These are phyloP conservation scores for Cladorrhinum samala DNA, from an alignment of 495 filamentous ascomycete species.

Conservation along the genomic window DNA sequence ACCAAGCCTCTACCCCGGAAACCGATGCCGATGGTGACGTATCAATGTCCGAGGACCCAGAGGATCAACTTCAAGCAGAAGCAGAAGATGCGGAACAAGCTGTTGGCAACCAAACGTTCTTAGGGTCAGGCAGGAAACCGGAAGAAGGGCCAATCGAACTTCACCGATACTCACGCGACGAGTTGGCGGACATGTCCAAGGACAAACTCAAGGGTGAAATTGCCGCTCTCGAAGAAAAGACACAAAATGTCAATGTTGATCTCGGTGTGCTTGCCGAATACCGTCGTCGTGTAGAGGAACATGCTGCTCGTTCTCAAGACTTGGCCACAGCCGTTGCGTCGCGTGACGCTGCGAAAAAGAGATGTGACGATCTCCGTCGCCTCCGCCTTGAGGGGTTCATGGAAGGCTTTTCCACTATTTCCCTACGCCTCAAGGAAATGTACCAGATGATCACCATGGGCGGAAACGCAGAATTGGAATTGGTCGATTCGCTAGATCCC, in stretches of 20 bases:
- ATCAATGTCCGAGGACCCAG: conserved; percentile 22
- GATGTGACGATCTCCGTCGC: conserved; percentile 83
- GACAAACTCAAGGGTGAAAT: conserved; percentile 80
- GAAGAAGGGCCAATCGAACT: conserved; percentile 46
- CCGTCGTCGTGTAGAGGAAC: conserved; percentile 80
- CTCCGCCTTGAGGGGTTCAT: conserved; percentile 93
- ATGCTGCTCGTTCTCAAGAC: conserved; percentile 73
- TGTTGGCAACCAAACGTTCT: conserved; percentile 21
- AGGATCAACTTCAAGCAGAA: conserved; percentile 15
- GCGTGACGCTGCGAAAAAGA: conserved; percentile 81
- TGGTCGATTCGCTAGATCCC: conserved; percentile 91
- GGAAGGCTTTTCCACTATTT: conserved; percentile 93
- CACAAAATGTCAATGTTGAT: conserved; percentile 81
- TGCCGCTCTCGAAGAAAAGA: conserved; percentile 86
- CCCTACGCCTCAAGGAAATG: conserved; percentile 97
- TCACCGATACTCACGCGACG: conserved; percentile 80
- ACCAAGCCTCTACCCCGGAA: conserved; percentile 8
- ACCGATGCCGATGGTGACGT: conserved; percentile 7
- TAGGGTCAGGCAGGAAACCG: conserved; percentile 16
- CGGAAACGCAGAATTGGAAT: conserved; percentile 93
- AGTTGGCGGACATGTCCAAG: conserved; percentile 89
- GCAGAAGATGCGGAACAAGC: conserved; percentile 18
- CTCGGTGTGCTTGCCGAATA: conserved; percentile 90
- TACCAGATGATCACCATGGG: conserved; percentile 99
- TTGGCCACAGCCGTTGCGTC: conserved; percentile 64